phyloP scores from a whole-genome alignment of 768 basidiomycete genomes.

The Tricholomella constricta region DNA sequence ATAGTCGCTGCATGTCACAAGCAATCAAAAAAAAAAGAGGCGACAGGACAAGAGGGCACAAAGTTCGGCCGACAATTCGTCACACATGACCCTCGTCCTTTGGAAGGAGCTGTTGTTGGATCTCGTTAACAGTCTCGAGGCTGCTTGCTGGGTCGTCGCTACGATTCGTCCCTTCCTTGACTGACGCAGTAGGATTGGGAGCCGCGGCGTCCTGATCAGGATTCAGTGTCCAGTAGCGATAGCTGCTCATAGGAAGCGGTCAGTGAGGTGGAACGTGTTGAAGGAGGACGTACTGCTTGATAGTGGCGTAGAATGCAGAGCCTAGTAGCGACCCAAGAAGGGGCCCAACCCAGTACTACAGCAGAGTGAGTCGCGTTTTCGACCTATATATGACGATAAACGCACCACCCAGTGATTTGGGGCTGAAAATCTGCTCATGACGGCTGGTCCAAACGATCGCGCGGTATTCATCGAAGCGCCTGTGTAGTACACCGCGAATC shows the following conservation, averaged over 20 bases:
- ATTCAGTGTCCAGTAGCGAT: conserved; percentile 56
- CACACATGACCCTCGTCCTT: background rate
- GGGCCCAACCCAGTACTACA: conserved; percentile 72
- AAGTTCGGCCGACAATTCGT: background rate
- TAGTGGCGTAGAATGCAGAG: conserved; percentile 53
- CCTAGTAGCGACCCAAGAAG: conserved; percentile 65
- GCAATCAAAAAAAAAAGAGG: background rate
- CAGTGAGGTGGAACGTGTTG: too few relatives aligned
- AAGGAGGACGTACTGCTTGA: conserved; percentile 50
- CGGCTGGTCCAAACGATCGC: conserved; percentile 70
- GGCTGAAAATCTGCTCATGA: conserved; percentile 58
- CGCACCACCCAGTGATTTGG: conserved; percentile 64
- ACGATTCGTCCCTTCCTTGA: conserved; percentile 14
- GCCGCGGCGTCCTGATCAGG: conserved; percentile 40
- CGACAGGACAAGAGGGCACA: background rate
- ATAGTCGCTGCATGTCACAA: conserved; percentile 6
- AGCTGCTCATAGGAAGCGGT: conserved; percentile 29
- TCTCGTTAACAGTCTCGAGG: background rate
- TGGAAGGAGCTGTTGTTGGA: background rate
- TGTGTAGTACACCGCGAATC: conserved; percentile 63
- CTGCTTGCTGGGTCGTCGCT: background rate
- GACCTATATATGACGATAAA: background rate
- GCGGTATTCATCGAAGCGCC: conserved; percentile 72
- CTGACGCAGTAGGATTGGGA: conserved; percentile 43
- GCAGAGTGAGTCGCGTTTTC: conserved; percentile 5